Base-by-base conservation (phyloP, 2,329 filamentous ascomycete species). In the Aaosphaeria pasadenensis region DNA sequence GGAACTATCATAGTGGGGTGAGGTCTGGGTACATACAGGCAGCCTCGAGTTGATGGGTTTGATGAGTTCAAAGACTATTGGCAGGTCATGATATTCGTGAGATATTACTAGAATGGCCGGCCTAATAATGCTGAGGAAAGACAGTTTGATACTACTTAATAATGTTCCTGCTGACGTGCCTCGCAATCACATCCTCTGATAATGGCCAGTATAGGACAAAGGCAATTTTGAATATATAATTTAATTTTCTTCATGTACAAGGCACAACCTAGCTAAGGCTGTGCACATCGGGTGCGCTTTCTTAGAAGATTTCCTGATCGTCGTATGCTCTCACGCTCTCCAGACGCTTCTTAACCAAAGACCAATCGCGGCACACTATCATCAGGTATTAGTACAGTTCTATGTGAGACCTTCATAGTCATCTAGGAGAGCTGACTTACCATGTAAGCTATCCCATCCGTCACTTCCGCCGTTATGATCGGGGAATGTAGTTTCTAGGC, bases 371-470 rank as follows among this genome's bases (percentile, higher is more conserved):
- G 31, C 50, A 53, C 6, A 53, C 50, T 24, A 24, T 24, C 17
- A 24, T 24, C 17, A 24, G 17, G 17, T 24, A 24, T 24, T 24
- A 24, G 17, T 54, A 63, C 58, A 43, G 17, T 24, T 24, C 17
- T 24, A 24, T 24, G 17, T 24, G 17, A 24, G 17, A 24, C 58
- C 58, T 44, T 51, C 41, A 40, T 55, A 51, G 2, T 61, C 56
- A 33, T 1, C 42, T 50, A 0, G 51, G 53, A 17, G 62, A 57
- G 30, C 13, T 2, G 11, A 49, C 47, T 45, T 30, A 49, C 47
- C 60, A 49, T 67, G 65, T 42, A 64, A 67, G n/a, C 56, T 60
- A 50, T 67, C 65, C 65, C 65, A 68, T 3, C 64, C 65, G 56
- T 68, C 65, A 46, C 62, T 66, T 0, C 65, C 65, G 0, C 65